Conservation (phyloP, 129 eudicot species). For the Saussurea involucrata region DNA sequence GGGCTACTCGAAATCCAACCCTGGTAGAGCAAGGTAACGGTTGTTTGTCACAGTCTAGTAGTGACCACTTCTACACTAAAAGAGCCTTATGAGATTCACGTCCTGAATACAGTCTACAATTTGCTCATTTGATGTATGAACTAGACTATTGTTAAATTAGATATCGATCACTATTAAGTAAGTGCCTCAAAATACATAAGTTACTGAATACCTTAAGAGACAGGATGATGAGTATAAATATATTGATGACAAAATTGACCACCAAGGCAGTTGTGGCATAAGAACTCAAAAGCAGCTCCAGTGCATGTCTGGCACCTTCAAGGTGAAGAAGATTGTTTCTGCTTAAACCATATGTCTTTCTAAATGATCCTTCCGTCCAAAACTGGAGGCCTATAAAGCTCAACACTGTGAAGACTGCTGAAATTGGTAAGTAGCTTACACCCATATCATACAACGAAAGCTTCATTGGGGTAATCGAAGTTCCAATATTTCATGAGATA, state of each 20-base stretch:
- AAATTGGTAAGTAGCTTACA: slow-evolving; percentile 53
- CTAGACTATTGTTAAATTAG: no score
- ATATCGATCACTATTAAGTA: no score
- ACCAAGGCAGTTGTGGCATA: slow-evolving; percentile 58
- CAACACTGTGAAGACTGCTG: slow-evolving; percentile 60
- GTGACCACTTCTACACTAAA: background rate
- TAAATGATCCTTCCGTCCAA: slow-evolving; percentile 57
- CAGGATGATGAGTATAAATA: slow-evolving; percentile 56
- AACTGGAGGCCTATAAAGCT: slow-evolving; percentile 69
- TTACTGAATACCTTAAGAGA: slow-evolving; percentile 60
- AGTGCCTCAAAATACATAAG: background rate
- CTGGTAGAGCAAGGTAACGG: background rate
- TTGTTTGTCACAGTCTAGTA: background rate
- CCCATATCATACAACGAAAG: slow-evolving; percentile 53
- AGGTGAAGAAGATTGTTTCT: slow-evolving; percentile 41
- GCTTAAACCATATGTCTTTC: slow-evolving; percentile 49
- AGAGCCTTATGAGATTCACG: background rate
- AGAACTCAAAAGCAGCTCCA: slow-evolving; percentile 63
- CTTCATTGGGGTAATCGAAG: slow-evolving; percentile 22
- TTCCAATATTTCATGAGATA: slow-evolving; percentile 57
- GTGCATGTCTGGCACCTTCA: slow-evolving; percentile 43
- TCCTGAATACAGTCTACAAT: background rate
- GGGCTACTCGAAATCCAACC: background rate
- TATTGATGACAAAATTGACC: slow-evolving; percentile 51
- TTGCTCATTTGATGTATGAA: no score